Evolutionary conservation across 1,284 basidiomycete species (phyloP).

Genomic region (Ceratobasidium sp.): DNA sequence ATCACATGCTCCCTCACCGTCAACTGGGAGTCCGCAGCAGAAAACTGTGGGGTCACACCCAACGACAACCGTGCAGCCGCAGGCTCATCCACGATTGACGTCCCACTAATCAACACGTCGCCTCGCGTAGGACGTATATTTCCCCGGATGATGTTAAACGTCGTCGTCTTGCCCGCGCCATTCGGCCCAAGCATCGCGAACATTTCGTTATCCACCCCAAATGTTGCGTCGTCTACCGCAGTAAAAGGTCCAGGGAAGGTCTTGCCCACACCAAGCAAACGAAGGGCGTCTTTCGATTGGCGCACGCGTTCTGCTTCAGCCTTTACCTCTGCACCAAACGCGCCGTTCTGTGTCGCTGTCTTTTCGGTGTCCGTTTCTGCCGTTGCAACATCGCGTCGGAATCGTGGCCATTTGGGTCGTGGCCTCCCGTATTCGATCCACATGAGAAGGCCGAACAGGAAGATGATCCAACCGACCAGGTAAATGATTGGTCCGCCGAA

Average conservation of each 20-base stretch:
- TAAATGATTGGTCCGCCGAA: constrained; percentile 84
- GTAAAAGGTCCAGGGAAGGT: constrained; percentile 65
- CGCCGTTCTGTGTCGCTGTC: not conserved
- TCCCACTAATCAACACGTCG: constrained; percentile 73
- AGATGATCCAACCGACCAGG: constrained; percentile 68
- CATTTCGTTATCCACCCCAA: constrained; percentile 73
- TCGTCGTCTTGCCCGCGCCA: constrained; percentile 83
- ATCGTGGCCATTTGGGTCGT: constrained; percentile 50
- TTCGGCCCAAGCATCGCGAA: constrained; percentile 84
- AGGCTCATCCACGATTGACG: constrained; percentile 72
- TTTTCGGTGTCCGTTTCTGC: constrained; percentile 33
- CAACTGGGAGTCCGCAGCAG: constrained; percentile 80
- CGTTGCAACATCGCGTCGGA: constrained; percentile 27
- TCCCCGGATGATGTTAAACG: constrained; percentile 80
- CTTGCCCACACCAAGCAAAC: constrained; percentile 76
- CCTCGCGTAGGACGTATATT: constrained; percentile 72
- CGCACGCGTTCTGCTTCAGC: constrained; percentile 67
- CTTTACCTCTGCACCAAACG: constrained; percentile 62
- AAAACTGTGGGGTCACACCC: constrained; percentile 86
- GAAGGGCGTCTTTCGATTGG: constrained; percentile 67
- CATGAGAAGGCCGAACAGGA: constrained; percentile 69
- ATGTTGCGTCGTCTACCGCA: constrained; percentile 79
- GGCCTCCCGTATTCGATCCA: constrained; percentile 71
- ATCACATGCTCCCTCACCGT: constrained; percentile 81
- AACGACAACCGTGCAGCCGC: constrained; percentile 72